These are phyloP conservation scores for Aspergillus kassunensis DNA, from an alignment of 495 filamentous ascomycete genomes.

Conservation along the genomic window DNA sequence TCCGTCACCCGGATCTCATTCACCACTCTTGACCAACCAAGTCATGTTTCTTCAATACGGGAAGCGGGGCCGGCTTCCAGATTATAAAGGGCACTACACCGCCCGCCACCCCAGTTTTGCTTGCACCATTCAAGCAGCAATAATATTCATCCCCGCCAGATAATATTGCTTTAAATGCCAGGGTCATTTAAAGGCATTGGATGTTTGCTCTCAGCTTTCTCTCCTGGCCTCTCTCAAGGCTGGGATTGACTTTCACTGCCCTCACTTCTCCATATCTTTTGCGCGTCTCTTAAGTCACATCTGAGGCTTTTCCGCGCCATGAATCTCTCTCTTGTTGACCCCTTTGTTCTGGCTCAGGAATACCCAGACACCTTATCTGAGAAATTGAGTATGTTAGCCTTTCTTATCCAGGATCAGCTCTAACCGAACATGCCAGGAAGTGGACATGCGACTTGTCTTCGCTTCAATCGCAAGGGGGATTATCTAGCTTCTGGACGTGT, in stretches of 20 bases:
- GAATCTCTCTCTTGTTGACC: constrained; percentile 78
- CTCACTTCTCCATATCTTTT: not conserved
- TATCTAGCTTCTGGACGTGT: constrained; percentile 89
- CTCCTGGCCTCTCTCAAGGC: constrained; percentile 32
- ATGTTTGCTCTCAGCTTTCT: constrained; percentile 26
- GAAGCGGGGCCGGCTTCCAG: not conserved
- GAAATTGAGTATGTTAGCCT: constrained; percentile 60
- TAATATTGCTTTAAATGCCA: constrained; percentile 10
- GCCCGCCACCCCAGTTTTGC: constrained; percentile 19
- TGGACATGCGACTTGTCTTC: constrained; percentile 65
- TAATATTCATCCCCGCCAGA: constrained; percentile 5
- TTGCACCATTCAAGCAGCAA: constrained; percentile 3
- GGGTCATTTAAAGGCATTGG: constrained; percentile 15
- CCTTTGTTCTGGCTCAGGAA: constrained; percentile 85
- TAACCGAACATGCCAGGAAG: constrained; percentile 38
- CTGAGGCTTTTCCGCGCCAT: constrained; percentile 36
- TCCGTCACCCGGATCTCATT: constrained; percentile 6
- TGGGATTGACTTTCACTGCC: constrained; percentile 15
- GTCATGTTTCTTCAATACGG: not conserved
- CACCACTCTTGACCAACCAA: constrained; percentile 2
- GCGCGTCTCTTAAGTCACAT: not conserved
- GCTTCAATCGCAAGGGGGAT: constrained; percentile 92
- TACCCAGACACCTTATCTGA: constrained; percentile 87
- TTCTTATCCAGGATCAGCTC: not conserved
- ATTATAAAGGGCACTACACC: constrained; percentile 16